A percentile compares a stretch with the other conserved stretches of the same genome.
These are phyloP conservation scores for Lipomyces chichibuensis DNA, from an alignment of 805 yeast species.

Conservation along the genomic window DNA sequence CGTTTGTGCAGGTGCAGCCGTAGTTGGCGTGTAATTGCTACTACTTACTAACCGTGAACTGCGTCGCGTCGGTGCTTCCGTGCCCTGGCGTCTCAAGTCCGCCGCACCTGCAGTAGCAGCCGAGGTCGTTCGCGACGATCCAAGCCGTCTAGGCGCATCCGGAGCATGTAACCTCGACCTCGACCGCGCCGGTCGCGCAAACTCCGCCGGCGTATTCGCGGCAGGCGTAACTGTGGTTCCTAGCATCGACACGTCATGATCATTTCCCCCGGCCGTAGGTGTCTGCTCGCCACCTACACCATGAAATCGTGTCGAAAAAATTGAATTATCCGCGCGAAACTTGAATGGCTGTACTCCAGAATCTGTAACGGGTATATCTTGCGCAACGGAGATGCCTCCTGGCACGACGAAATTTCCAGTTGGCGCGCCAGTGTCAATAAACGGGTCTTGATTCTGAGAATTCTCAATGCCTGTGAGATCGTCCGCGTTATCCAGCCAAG, in stretches of 20 bases:
- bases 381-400: not conserved
- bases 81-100: not conserved
- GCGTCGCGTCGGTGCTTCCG: constrained; percentile 19
- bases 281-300: constrained; percentile 3
- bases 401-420: not conserved
- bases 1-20: not conserved
- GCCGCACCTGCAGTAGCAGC: constrained; percentile 4
- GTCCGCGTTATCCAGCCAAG: constrained; percentile 29
- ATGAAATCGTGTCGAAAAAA: not conserved
- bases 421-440: constrained; percentile 5
- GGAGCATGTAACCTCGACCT: constrained; percentile 17
- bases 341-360: constrained; percentile 12
- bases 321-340: not conserved
- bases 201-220: constrained; percentile 5
- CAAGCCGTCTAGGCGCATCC: constrained; percentile 23
- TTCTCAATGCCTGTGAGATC: constrained; percentile 19
- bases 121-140: constrained; percentile 4
- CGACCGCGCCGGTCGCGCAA: constrained; percentile 6
- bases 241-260: constrained; percentile 16
- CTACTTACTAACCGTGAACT: constrained; percentile 17
- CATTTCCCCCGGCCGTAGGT: constrained; percentile 8
- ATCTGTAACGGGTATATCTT: not conserved
- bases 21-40: constrained; percentile 1
- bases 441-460: constrained; percentile 32
- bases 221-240: not conserved